Base-by-base conservation (phyloP, 2,329 filamentous ascomycete genomes). In the Coniochaeta ligniaria region DNA sequence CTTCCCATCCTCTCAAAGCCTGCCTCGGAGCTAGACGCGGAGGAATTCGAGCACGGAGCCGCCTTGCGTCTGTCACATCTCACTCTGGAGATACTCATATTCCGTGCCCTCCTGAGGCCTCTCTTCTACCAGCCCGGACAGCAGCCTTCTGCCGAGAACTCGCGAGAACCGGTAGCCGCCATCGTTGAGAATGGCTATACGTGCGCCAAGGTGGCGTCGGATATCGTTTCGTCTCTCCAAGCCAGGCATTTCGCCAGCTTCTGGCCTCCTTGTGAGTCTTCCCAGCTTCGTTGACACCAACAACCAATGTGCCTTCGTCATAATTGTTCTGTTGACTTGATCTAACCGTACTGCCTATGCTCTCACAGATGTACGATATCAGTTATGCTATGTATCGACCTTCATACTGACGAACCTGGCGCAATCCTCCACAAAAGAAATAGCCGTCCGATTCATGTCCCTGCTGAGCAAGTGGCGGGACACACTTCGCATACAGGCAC, bases 131-230 rank as follows among this genome's bases (percentile, higher is more conserved):
- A 62, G 7, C 52, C 60, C 12, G 43, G 20, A 11, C 43, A 47
- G 14, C 59, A 63, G 6, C 33, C 60, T 2, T 8, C 52, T 12
- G 38, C 59, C 16, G 66, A 64, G 22, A 52, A 22, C 8, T 54
- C 56, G 7, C 59, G 58, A 47, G 67, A 68, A 58, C 67, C 67
- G 12, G 60, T 68, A 22, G 62, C 66, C 1, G 65, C 66, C 8
- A 69, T 69, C n/a, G 65, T 66, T 56, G 66, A 67, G 26, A 68
- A 67, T 41, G 63, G 67, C 57, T 66, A 64, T 41, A 60, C 61
- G 22, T 69, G 66, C 24, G 66, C 65, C 52, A 66, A 64, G 16
- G 65, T 64, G 11, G 66, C 61, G 16, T 63, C 62, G 6, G 67
- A 67, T 12, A 65, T 68, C 38, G 63, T 69, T 2, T 62, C 62